Percentiles rank a stretch among this genome's conserved stretches.
Evolutionary conservation across 106 monocot genomes (phyloP).

Genomic region (Dendrobium nobile): DNA sequence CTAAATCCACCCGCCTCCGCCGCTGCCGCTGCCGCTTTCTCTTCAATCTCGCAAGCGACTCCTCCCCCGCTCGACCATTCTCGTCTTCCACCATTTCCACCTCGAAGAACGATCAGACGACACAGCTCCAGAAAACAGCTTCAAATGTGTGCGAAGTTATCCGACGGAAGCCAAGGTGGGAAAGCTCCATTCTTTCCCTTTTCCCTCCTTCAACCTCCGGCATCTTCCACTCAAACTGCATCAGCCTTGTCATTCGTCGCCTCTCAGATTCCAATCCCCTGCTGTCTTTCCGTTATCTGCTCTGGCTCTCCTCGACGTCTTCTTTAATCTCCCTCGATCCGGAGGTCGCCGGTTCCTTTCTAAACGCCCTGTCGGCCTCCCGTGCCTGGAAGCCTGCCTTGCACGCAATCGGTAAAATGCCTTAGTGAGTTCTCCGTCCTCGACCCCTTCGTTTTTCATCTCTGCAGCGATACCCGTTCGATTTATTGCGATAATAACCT

Average conservation of each 20-base stretch:
- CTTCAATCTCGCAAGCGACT: neutral
- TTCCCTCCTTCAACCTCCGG: conserved; percentile 23
- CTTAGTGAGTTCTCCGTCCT: neutral
- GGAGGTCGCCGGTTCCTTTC: conserved; percentile 3
- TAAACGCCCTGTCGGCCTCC: conserved; percentile 6
- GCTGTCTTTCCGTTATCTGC: conserved; percentile 10
- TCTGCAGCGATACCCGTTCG: neutral
- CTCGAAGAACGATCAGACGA: neutral
- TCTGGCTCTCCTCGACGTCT: conserved; percentile 32
- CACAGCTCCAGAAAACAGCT: conserved; percentile 9
- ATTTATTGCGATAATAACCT: neutral
- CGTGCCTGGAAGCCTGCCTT: conserved; percentile 15
- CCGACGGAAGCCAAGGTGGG: conserved; percentile 30
- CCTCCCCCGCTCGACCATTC: neutral
- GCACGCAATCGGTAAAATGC: conserved; percentile 21
- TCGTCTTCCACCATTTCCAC: neutral
- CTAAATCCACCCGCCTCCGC: neutral
- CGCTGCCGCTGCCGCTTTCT: neutral
- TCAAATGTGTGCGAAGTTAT: conserved; percentile 16
- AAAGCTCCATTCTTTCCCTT: conserved; percentile 24
- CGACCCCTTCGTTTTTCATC: conserved; percentile 10
- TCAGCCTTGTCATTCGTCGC: conserved; percentile 20
- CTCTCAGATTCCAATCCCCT: conserved; percentile 17
- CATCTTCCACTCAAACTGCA: conserved; percentile 25
- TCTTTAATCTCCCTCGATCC: conserved; percentile 5